phyloP scores from a whole-genome alignment of 441 rosid genomes.

The Hura crepitans region DNA sequence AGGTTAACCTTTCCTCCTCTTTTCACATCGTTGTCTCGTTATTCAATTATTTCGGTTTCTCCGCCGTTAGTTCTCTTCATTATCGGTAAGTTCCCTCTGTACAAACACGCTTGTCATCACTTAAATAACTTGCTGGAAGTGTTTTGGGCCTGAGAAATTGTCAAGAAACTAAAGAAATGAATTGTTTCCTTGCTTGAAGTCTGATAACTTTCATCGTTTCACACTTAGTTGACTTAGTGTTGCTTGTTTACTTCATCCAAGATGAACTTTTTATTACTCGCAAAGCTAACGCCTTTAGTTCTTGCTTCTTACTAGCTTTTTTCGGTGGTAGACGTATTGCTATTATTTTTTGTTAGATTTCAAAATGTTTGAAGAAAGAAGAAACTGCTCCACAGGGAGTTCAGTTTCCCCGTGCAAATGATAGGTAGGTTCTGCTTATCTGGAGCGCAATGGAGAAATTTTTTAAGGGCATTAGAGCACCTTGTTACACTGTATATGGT shows the following conservation, averaged over 20 bases:
- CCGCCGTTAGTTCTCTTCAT: neutral
- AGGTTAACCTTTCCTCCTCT: no score
- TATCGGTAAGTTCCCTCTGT: constrained; percentile 6
- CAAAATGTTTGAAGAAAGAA: neutral
- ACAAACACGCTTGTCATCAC: neutral
- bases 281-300: no score
- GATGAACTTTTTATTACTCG: neutral
- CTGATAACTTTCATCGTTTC: neutral
- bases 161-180: neutral
- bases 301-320: neutral
- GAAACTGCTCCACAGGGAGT: neutral
- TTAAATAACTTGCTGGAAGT: neutral
- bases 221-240: no score
- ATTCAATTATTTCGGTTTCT: no score
- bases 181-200: neutral
- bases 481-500: neutral
- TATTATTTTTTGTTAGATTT: neutral
- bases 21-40: no score
- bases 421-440: neutral
- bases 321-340: neutral
- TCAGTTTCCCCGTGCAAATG: neutral
- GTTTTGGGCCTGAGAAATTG: neutral
- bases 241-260: neutral
- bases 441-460: no score
- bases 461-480: neutral